Conservation (phyloP, 176 grass and related monocot genomes). For the Aegilops sharonensis region DNA sequence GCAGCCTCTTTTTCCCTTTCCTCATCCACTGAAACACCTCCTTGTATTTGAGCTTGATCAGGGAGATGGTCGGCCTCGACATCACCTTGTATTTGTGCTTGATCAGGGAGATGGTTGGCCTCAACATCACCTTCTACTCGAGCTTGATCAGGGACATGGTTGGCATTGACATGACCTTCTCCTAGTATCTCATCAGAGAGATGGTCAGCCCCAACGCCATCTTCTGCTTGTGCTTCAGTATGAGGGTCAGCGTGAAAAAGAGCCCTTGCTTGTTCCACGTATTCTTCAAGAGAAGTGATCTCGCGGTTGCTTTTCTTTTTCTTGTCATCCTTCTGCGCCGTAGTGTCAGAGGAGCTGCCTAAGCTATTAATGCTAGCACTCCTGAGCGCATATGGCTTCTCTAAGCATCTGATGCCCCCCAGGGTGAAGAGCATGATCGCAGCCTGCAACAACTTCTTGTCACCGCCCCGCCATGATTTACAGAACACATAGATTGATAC, state of each 20-base stretch:
- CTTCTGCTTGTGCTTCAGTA: background rate
- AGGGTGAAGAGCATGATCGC: background rate
- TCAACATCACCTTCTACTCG: background rate
- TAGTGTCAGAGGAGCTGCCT: background rate
- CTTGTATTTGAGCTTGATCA: background rate
- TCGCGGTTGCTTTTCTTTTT: background rate
- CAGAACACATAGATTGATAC: background rate
- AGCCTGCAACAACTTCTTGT: background rate
- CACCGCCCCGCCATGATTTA: background rate
- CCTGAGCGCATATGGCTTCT: background rate
- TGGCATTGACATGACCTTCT: background rate
- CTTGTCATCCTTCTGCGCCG: background rate
- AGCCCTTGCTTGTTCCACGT: background rate
- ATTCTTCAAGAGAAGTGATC: background rate
- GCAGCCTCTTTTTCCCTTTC: no score
- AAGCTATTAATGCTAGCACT: background rate
- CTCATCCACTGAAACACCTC: background rate
- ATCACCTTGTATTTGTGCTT: background rate
- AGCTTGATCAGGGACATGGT: background rate
- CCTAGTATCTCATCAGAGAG: background rate
- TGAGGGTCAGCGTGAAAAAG: background rate
- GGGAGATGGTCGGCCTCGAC: background rate
- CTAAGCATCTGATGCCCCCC: background rate
- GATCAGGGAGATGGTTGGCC: background rate
- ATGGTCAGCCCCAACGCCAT: fast-evolving